These are phyloP conservation scores for Pilasporangium apinafurcum DNA, from an alignment of 352 stramenopile genomes.

Conservation along the genomic window DNA sequence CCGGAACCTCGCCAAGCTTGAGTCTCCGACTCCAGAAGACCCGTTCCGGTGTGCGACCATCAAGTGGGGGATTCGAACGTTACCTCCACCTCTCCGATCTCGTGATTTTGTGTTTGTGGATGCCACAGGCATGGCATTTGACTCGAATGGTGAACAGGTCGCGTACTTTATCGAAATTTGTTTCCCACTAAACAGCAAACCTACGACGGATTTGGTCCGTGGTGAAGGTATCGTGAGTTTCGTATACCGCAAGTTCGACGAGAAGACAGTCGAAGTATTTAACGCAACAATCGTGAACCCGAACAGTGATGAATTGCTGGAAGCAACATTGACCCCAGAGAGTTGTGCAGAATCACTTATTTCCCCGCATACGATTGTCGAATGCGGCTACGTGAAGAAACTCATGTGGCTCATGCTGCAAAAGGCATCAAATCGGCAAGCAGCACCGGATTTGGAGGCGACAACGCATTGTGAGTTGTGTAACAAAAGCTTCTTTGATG, in stretches of 20 bases:
- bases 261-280: no score
- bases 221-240: no score
- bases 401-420: conserved; percentile 2
- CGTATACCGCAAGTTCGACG: no score
- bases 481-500: conserved; percentile 19
- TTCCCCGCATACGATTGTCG: no score
- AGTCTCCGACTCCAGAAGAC: conserved; percentile 17
- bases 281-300: conserved; percentile 12
- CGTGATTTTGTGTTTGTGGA: conserved; percentile 52
- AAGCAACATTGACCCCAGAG: no score
- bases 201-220: no score
- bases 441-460: no score
- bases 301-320: no score
- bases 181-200: no score
- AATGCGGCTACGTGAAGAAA: conserved; percentile 4
- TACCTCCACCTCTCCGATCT: no score
- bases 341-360: no score
- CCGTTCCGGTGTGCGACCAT: conserved; percentile 39
- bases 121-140: conserved; percentile 23
- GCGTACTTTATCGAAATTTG: conserved; percentile 22
- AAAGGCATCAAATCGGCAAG: conserved; percentile 7
- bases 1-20: conserved; percentile 29
- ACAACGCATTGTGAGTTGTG: conserved; percentile 17
- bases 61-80: conserved; percentile 33
- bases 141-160: conserved; percentile 18